Evolutionary conservation across 2,329 filamentous ascomycete genomes (phyloP), one percentile per base, ranked within the genome.

Genomic region (Phialophora macrospora): DNA sequence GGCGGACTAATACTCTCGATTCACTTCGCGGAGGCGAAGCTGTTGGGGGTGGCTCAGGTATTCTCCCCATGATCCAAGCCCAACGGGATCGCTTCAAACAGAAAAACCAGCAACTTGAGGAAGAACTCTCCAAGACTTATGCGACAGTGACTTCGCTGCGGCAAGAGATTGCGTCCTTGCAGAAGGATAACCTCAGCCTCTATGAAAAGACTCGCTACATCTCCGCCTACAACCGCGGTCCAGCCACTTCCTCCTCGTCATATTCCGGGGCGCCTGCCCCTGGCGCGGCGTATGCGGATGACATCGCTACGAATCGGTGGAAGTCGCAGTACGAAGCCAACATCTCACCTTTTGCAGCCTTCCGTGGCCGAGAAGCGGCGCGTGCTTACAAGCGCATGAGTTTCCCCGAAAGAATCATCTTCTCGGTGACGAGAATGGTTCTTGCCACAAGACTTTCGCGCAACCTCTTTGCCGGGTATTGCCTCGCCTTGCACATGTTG

Each of bases 161-260:
- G 51, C 92, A 96, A 73, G 95, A 99, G 76, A 88, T 98, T 66
- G 90, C 93, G 5, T 92, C 93, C 1, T 82, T 99, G 48, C 96
- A 99, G 75, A 96, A 93, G 77, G 95, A 99, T 78, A 99, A 99
- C 75, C 84, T 99, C 41, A 93, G 90, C 73, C 84, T 99, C 7
- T 99, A 99, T 77, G 95, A 99, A 78, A 99, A 98, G 84, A 97
- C 94, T 20, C 88, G 95, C 71, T 99, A 99, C 76, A 88, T 98
- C 26, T 97, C 93, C 6, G 93, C 92, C 2, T 99, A 97, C 81
- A 96, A 89, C 77, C 88, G 93, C 60, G 85, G 85, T 54, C 85
- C 84, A 14, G 83, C 84, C 5, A 84, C 85, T 22, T 86, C 88
- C 11, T 86, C 86, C 4, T 85, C 85, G 14, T 88, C 88, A 12